A percentile compares a stretch with the other conserved stretches of the same genome.
phyloP scores from a whole-genome alignment of 1,139 yeast genomes.

The Yamadazyma atlantica region DNA sequence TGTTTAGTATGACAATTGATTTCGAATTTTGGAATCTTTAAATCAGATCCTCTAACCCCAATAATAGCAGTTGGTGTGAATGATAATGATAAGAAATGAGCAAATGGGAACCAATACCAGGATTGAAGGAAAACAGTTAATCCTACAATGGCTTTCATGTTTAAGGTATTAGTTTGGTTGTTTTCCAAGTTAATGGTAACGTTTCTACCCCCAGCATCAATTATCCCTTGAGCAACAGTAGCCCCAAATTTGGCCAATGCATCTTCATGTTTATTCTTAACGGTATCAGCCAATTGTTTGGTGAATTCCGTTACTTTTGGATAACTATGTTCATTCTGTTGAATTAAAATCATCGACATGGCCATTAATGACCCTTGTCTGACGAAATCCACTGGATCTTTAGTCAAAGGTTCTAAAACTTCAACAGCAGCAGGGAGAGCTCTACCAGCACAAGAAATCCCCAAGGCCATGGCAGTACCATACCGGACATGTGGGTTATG shows the following conservation, averaged over 20 bases:
- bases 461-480: slow-evolving; percentile 97
- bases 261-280: slow-evolving; percentile 89
- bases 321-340: slow-evolving; percentile 83
- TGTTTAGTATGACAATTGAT: slow-evolving; percentile 80
- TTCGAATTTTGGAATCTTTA: slow-evolving; percentile 83
- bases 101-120: slow-evolving; percentile 99
- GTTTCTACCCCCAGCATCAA: slow-evolving; percentile 98
- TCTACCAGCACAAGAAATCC: slow-evolving; percentile 96
- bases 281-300: slow-evolving; percentile 70
- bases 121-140: slow-evolving; percentile 85
- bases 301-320: slow-evolving; percentile 80
- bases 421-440: slow-evolving; percentile 87
- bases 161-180: slow-evolving; percentile 85
- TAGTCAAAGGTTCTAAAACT: slow-evolving; percentile 86
- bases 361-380: slow-evolving; percentile 98
- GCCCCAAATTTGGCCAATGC: slow-evolving; percentile 98
- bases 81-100: slow-evolving; percentile 89
- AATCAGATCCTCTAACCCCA: slow-evolving; percentile 78
- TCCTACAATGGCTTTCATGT: slow-evolving; percentile 90
- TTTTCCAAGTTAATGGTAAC: slow-evolving; percentile 93
- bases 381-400: slow-evolving; percentile 95
- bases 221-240: slow-evolving; percentile 93
- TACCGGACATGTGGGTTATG: slow-evolving; percentile 98
- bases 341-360: slow-evolving; percentile 86
- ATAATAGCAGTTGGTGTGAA: slow-evolving; percentile 90